These are phyloP conservation scores for Monosporascus sp. DNA, from an alignment of 2,329 filamentous ascomycete genomes.

Conservation along the genomic window DNA sequence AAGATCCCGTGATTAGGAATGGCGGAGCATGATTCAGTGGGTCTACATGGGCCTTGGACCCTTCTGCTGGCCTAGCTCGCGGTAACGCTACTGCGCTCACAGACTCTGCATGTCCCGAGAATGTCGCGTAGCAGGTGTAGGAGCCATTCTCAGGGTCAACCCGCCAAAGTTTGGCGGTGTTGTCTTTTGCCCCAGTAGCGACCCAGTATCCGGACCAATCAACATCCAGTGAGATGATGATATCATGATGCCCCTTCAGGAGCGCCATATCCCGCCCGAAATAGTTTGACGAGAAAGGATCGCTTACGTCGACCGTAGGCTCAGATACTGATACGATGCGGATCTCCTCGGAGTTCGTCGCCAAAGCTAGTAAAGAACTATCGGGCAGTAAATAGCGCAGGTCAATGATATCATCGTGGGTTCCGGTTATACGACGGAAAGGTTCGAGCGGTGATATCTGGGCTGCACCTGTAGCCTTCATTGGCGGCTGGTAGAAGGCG, in stretches of 20 bases:
- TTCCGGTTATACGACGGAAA: slow-evolving; percentile 82
- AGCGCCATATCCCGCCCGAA: slow-evolving; percentile 88
- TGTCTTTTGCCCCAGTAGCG: slow-evolving; percentile 93
- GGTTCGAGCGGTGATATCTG: slow-evolving; percentile 41
- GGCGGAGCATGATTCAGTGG: slow-evolving; percentile 75
- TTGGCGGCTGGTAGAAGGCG: slow-evolving; percentile 59
- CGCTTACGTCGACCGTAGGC: slow-evolving; percentile 24
- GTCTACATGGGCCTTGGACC: slow-evolving; percentile 65
- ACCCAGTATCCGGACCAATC: slow-evolving; percentile 98
- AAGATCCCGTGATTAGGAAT: slow-evolving; percentile 86
- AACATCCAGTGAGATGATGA: slow-evolving; percentile 88
- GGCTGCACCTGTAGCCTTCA: slow-evolving; percentile 28
- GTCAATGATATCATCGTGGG: slow-evolving; percentile 97
- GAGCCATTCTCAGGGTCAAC: slow-evolving; percentile 71
- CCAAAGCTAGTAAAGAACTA: slow-evolving; percentile 77
- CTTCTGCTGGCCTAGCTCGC: slow-evolving; percentile 59
- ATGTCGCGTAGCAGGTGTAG: slow-evolving; percentile 74
- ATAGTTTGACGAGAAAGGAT: slow-evolving; percentile 45
- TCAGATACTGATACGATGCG: slow-evolving; percentile 71
- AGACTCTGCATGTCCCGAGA: slow-evolving; percentile 91
- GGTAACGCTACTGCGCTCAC: slow-evolving; percentile 85
- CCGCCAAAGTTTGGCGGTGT: slow-evolving; percentile 86
- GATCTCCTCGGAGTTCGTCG: slow-evolving; percentile 92
- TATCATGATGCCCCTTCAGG: slow-evolving; percentile 87
- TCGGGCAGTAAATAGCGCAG: slow-evolving; percentile 80